phyloP scores from a whole-genome alignment of 192 early-diverging fungal genomes.

The Linnemannia elongata region DNA sequence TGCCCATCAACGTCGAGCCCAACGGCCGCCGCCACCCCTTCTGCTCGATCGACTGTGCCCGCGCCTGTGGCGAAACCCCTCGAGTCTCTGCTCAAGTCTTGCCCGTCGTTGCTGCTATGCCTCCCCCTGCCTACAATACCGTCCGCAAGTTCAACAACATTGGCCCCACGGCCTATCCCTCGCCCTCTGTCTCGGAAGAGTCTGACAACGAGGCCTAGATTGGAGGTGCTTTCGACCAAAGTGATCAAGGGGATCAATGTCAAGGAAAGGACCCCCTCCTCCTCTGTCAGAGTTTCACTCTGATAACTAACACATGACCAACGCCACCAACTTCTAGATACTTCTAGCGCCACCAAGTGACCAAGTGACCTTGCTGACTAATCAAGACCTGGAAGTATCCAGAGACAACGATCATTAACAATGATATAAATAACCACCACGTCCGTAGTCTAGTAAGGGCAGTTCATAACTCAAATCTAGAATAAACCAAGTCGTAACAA shows the following conservation, averaged over 20 bases:
- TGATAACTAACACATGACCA: too few relatives aligned
- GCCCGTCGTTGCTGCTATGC: not conserved
- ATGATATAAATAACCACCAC: too few relatives aligned
- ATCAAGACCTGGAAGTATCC: too few relatives aligned
- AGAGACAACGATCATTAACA: too few relatives aligned
- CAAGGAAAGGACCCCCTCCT: not conserved
- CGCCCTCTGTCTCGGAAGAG: not conserved
- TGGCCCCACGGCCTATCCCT: not conserved
- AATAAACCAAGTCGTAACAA: too few relatives aligned
- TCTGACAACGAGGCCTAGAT: not conserved
- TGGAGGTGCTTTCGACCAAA: not conserved
- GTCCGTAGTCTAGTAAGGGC: too few relatives aligned
- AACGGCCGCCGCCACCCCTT: slow-evolving; percentile 24
- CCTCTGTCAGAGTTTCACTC: too few relatives aligned
- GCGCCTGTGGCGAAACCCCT: slow-evolving; percentile 38
- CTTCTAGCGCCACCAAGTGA: too few relatives aligned
- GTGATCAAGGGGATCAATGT: not conserved
- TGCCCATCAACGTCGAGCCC: slow-evolving; percentile 30
- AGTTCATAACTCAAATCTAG: too few relatives aligned
- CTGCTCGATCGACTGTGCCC: slow-evolving; percentile 29
- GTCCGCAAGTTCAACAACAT: not conserved
- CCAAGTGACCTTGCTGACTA: too few relatives aligned
- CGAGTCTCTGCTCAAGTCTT: not conserved
- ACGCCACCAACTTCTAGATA: too few relatives aligned
- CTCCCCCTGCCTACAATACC: not conserved